Base-by-base conservation (phyloP, 1,139 yeast genomes). In the Yamadazyma mexicana region DNA sequence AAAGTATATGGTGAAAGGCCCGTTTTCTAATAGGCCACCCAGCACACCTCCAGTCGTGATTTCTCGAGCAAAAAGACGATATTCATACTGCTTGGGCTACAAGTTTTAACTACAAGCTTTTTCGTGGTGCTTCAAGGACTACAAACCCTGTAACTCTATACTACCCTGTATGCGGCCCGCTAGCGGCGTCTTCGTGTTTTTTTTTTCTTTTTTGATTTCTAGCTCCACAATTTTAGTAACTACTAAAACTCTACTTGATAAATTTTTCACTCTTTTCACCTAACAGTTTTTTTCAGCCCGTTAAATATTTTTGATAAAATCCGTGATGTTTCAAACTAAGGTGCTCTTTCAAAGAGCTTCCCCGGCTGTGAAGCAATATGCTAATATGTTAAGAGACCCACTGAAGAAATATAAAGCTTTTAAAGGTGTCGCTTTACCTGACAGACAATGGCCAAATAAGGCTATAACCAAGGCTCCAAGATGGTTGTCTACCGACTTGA, bases 401-500 rank as follows among this genome's bases (percentile, higher is more conserved):
- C 79, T 88, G 18, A 59, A 61, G 17, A 92, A 92, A 59, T 92
- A 92, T 64, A 75, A 69, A 53, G 72, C 83, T 37, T 87, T 84
- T 56, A 76, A 81, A 40, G 78, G 83, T 3, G 69, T 91, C 34
- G 62, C 81, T 34, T 71, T 91, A 48, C 81, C 87, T 18, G 77
- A 84, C 54, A 79, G 98, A 52, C 79, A 81, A 48, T 92, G 98
- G 98, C 98, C 98, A 9, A 66, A 77, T 45, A 81, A 79, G 40
- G 67, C 81, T 29, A 73, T 92, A 51, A 77, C 78, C 38, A 82
- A 82, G 60, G 85, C 97, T 3, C 98, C 98, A 42, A 76, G 98
- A 61, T 92, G 98, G 98, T 77, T 92, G 40, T 86, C 96, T 7
- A 92, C 98, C 2, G 98, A 92, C 61, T 76, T 92, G 54, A 79